Conservation (phyloP, 129 eudicot species). For the Centella asiatica region DNA sequence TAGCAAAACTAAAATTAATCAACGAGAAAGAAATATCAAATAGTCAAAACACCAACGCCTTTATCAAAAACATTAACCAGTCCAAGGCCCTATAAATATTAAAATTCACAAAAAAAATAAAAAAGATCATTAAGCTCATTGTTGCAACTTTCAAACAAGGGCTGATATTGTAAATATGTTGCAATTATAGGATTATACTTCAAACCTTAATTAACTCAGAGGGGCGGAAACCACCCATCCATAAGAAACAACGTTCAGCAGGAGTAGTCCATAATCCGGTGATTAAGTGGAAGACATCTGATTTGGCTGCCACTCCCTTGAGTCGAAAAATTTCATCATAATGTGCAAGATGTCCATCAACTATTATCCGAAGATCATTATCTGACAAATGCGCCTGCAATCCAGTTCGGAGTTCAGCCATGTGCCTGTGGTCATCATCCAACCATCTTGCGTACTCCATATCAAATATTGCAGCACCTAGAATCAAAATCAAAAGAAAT, state of each 20-base stretch:
- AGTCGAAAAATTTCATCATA: slow-evolving; percentile 66
- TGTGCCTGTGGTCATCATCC: slow-evolving; percentile 68
- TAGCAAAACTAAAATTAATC: neutral
- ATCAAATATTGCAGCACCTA: slow-evolving; percentile 83
- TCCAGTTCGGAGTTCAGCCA: slow-evolving; percentile 67
- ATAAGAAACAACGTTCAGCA: slow-evolving; percentile 91
- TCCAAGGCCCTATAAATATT: too few species aligned
- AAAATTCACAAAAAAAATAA: too few species aligned
- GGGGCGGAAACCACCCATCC: slow-evolving; percentile 97
- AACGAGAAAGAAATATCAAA: neutral
- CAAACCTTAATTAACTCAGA: slow-evolving; percentile 83
- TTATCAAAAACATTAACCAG: too few species aligned
- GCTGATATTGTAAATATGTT: neutral
- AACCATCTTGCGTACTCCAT: slow-evolving; percentile 87
- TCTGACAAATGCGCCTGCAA: slow-evolving; percentile 75
- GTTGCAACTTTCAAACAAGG: too few species aligned
- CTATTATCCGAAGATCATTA: slow-evolving; percentile 57
- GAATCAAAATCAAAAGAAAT: too few species aligned
- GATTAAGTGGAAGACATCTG: slow-evolving; percentile 85
- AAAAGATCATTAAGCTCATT: too few species aligned
- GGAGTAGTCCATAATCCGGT: slow-evolving; percentile 98
- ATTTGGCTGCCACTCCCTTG: slow-evolving; percentile 71
- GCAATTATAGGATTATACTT: neutral
- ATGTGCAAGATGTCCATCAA: slow-evolving; percentile 61
- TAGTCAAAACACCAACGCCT: neutral